These are phyloP conservation scores for Aschersonia sp. DNA, from an alignment of 2,329 filamentous ascomycete species.

Conservation along the genomic window DNA sequence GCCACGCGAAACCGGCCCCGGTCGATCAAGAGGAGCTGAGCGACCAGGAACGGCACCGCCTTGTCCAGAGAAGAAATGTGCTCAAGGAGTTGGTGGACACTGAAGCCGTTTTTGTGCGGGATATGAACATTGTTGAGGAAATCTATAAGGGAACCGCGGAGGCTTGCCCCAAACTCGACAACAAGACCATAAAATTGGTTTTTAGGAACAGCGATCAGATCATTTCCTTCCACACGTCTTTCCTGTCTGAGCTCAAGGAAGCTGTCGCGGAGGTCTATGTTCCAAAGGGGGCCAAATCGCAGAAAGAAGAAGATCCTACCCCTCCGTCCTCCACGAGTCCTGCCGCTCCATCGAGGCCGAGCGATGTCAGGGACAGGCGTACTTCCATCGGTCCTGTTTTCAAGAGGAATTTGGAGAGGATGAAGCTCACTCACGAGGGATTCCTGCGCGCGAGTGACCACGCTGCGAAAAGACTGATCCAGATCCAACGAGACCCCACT, in stretches of 20 bases:
- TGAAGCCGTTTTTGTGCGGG: constrained; percentile 76
- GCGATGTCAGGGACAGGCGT: constrained; percentile 36
- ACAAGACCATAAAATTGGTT: constrained; percentile 74
- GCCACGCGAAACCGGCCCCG: constrained; percentile 16
- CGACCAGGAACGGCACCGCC: constrained; percentile 49
- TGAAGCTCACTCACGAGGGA: constrained; percentile 45
- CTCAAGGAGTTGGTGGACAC: constrained; percentile 90
- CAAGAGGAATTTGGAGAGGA: constrained; percentile 39
- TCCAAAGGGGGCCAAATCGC: constrained; percentile 34
- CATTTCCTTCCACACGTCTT: constrained; percentile 68
- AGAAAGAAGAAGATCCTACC: constrained; percentile 22
- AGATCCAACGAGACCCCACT: constrained; percentile 47
- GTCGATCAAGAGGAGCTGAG: constrained; percentile 26
- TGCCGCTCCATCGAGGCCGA: constrained; percentile 24
- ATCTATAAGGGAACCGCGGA: constrained; percentile 93
- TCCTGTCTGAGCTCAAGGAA: constrained; percentile 68
- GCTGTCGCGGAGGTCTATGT: constrained; percentile 69
- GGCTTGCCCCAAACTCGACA: constrained; percentile 63
- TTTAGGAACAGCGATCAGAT: constrained; percentile 91
- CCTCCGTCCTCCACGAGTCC: constrained; percentile 24
- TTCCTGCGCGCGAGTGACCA: constrained; percentile 49
- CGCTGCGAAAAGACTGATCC: constrained; percentile 44
- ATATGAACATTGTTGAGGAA: constrained; percentile 95
- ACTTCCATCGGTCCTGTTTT: constrained; percentile 40
- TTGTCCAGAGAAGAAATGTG: constrained; percentile 68